Evolutionary conservation across 768 basidiomycete species (phyloP), one percentile per base, ranked within the genome.

Genomic region (Coprinellus aureogranulatus): DNA sequence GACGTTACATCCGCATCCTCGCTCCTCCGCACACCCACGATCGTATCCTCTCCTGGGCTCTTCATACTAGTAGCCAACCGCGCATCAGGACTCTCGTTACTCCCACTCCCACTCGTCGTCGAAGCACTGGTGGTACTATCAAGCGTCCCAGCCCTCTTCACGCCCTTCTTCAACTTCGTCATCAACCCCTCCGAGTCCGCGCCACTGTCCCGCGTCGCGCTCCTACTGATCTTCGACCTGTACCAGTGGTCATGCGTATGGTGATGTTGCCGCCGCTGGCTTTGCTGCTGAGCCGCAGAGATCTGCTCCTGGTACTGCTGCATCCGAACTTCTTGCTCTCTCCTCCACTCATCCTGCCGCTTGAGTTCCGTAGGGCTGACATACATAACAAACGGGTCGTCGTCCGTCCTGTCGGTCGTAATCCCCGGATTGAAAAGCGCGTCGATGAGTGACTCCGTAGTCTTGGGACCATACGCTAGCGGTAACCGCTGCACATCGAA

Each of bases 361-460:
- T 11, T 40, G 3, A 52, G 3, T 20, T 58, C 57, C 11, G 34
- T 25, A 12, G 57, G 57, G 31, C 44, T 44, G 4, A 73, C 68
- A 52, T 72, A 75, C 11, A 74, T 61, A 34, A 78, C 79, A 59
- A 81, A 80, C 16, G 79, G 80, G 40, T 68, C 72, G 57, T 77
- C 73, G 30, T 69, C 65, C 18, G 63, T 62, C 60, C 62, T 65
- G 41, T 77, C 75, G 1, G 72, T 73, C 9, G 81, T 81, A 1
- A 76, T 79, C 1, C 78, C 77, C 1, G 90, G 90, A 63, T 92
- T 92, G 67, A 92, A 92, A 25, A 92, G 68, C 4, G 88, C 84
- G 55, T 92, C 90, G 65, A 92, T 91, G 41, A 92, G 77, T 37
- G 77, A 76, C 66, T 89, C 89, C 0, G 89, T 91, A 14, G 84